These are phyloP conservation scores for Xylaria sp. DNA, from an alignment of 495 filamentous ascomycete genomes.

Conservation along the genomic window DNA sequence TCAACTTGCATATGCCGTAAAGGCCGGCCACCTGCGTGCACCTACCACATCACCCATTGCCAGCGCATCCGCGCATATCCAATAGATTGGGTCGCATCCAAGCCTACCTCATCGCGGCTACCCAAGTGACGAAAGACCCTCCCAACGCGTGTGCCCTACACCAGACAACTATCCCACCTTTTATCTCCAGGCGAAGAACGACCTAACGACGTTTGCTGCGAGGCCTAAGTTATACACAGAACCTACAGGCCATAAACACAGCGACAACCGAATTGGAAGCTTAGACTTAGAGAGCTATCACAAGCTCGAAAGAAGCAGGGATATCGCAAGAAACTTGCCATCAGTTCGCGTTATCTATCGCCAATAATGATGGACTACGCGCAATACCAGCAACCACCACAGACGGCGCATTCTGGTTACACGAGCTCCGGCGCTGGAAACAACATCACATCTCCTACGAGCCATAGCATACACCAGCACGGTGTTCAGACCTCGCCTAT, in stretches of 20 bases:
- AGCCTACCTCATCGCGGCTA: slow-evolving; percentile 56
- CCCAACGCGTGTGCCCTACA: slow-evolving; percentile 53
- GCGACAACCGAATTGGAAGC: slow-evolving; percentile 38
- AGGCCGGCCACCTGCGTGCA: slow-evolving; percentile 60
- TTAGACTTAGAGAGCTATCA: slow-evolving; percentile 37
- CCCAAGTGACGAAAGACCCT: slow-evolving; percentile 51
- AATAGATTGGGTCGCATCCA: slow-evolving; percentile 62
- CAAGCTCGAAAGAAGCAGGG: slow-evolving; percentile 39
- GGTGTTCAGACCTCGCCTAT: slow-evolving; percentile 67
- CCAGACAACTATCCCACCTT: slow-evolving; percentile 42
- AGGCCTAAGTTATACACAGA: slow-evolving; percentile 17
- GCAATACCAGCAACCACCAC: slow-evolving; percentile 68
- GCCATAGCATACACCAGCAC: slow-evolving; percentile 61
- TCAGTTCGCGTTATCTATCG: slow-evolving; percentile 39
- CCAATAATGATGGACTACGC: slow-evolving; percentile 74
- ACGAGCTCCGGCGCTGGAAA: slow-evolving; percentile 61
- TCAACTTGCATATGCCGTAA: slow-evolving; percentile 64
- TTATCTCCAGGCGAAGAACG: slow-evolving; percentile 40
- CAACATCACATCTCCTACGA: slow-evolving; percentile 67
- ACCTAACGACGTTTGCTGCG: slow-evolving; percentile 18
- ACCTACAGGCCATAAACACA: slow-evolving; percentile 27
- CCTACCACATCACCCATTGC: slow-evolving; percentile 59
- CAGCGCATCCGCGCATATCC: slow-evolving; percentile 65
- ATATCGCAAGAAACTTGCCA: slow-evolving; percentile 41
- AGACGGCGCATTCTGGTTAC: slow-evolving; percentile 63